Conservation (phyloP, 2,329 filamentous ascomycete genomes). For the Nemania serpens region DNA sequence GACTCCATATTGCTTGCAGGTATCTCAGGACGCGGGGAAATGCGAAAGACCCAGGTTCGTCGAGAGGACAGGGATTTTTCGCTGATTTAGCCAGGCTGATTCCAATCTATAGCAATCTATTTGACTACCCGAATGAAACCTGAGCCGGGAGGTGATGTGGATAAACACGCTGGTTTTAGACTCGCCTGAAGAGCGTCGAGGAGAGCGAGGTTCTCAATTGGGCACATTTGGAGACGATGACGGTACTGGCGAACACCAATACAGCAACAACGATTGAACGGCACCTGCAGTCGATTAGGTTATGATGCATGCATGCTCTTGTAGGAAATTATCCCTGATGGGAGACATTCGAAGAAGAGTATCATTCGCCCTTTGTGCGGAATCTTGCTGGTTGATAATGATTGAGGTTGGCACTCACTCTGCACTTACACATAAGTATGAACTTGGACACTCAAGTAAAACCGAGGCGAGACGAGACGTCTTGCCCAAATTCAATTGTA, state of each 20-base stretch:
- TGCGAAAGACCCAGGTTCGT: conserved; percentile 23
- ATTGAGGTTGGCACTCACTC: no score
- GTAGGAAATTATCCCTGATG: neutral
- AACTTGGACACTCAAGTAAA: no score
- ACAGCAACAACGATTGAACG: neutral
- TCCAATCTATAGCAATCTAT: conserved; percentile 33
- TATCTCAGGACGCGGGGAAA: conserved; percentile 32
- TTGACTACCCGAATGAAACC: conserved; percentile 35
- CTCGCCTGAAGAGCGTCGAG: neutral
- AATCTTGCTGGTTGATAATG: no score
- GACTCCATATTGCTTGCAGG: neutral
- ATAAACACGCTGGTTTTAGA: conserved; percentile 21
- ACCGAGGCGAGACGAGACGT: no score
- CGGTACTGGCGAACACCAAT: conserved; percentile 2
- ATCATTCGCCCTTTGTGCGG: no score
- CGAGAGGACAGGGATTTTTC: conserved; percentile 10
- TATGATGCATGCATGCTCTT: neutral
- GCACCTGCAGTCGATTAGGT: neutral
- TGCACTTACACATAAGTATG: no score
- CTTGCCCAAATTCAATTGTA: no score
- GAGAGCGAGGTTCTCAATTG: conserved; percentile 7
- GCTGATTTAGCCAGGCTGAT: conserved; percentile 35
- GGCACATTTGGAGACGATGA: conserved; percentile 1
- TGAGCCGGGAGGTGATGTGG: conserved; percentile 27
- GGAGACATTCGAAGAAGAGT: no score